phyloP scores from a whole-genome alignment of 1,284 basidiomycete genomes.

The Marasmius oreades region DNA sequence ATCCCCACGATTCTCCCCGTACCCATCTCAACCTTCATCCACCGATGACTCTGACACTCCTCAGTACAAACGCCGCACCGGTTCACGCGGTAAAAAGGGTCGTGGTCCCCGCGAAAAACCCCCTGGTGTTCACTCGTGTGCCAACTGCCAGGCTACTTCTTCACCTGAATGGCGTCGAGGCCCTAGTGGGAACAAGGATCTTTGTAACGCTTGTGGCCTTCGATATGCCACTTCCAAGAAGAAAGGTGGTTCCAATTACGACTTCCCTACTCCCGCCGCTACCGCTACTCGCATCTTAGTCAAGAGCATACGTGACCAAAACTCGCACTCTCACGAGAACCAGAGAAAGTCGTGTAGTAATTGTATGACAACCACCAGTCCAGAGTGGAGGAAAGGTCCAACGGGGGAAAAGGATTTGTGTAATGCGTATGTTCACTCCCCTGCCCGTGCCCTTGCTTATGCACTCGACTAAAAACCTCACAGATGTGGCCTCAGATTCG shows the following conservation, averaged over 20 bases:
- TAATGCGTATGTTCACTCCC: not conserved
- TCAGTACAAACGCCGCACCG: not conserved
- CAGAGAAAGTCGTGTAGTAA: not conserved
- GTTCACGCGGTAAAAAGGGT: conserved; percentile 21
- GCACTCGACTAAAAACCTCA: not conserved
- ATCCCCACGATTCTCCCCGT: not conserved
- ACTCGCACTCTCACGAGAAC: not conserved
- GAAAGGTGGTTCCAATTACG: conserved; percentile 42
- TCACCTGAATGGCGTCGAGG: conserved; percentile 96
- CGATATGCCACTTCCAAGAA: conserved; percentile 81
- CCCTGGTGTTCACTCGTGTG: conserved; percentile 69
- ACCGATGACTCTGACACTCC: not conserved
- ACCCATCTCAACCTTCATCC: not conserved
- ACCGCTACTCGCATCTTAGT: not conserved
- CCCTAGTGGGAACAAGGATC: conserved; percentile 83
- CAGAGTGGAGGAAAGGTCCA: not conserved
- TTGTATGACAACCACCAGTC: not conserved
- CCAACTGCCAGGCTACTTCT: conserved; percentile 77
- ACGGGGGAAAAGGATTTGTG: not conserved
- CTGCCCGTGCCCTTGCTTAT: not conserved
- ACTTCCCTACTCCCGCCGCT: too few relatives aligned
- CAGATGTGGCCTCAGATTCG: not conserved
- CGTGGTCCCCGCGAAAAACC: conserved; percentile 54
- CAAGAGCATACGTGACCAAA: not conserved
- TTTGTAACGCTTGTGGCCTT: conserved; percentile 87